Percentiles rank a stretch among this genome's conserved stretches.
Evolutionary conservation across 2,329 filamentous ascomycete species (phyloP).

Genomic region (Ophiostoma populinum): DNA sequence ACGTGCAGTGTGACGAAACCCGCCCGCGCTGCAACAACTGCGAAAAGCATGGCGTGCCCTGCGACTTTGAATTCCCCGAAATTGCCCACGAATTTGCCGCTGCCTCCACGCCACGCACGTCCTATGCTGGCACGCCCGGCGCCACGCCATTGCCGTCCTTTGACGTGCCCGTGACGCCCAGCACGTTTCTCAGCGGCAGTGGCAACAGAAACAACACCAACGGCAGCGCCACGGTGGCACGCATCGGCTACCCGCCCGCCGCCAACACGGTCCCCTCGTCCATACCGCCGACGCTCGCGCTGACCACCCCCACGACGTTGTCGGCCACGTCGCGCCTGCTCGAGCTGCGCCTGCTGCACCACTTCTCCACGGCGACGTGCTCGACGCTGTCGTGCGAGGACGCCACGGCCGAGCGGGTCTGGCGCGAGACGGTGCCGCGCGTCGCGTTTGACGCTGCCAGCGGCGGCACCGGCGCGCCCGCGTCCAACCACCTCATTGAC

Average conservation of each 20-base stretch:
- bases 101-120: slow-evolving; percentile 12
- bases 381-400: slow-evolving; percentile 40
- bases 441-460: slow-evolving; percentile 36
- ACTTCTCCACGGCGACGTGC: slow-evolving; percentile 43
- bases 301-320: slow-evolving; percentile 20
- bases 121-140: slow-evolving; percentile 2
- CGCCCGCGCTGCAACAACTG: slow-evolving; percentile 51
- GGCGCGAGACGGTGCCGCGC: slow-evolving; percentile 41
- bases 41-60: slow-evolving; percentile 46
- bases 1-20: slow-evolving; percentile 43
- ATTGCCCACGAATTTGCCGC: slow-evolving; percentile 25
- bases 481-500: slow-evolving; percentile 39
- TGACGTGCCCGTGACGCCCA: slow-evolving; percentile 11
- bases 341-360: slow-evolving; percentile 46
- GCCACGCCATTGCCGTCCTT: neutral
- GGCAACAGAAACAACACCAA: no score
- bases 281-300: slow-evolving; percentile 15
- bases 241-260: neutral
- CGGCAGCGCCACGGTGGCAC: slow-evolving; percentile 5
- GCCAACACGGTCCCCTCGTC: slow-evolving; percentile 17
- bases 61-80: slow-evolving; percentile 43
- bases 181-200: no score
- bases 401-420: slow-evolving; percentile 35
- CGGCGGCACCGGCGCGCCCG: no score
- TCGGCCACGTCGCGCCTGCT: slow-evolving; percentile 26